Evolutionary conservation across 176 grass and related monocot genomes (phyloP), one percentile per base, ranked within the genome.

Genomic region (Triticum turgidum): DNA sequence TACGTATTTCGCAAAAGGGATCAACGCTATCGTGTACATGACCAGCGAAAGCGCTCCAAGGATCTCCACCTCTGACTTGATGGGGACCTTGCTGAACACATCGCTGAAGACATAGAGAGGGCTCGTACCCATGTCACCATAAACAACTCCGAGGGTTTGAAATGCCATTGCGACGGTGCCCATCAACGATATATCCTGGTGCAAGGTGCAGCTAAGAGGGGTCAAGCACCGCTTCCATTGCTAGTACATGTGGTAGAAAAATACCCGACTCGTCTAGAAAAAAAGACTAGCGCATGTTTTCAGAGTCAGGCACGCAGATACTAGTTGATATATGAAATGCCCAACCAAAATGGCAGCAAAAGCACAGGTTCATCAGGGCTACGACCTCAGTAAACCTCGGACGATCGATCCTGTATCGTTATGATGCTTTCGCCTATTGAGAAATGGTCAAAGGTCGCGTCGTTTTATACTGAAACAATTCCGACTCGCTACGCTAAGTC

Each of bases 31-130:
- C 2, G 97, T 96, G 92, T 99, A 99, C 90, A 96, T 91, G 73
- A 99, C 89, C 65, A 98, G 84, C 10, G 97, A 98, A 81, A 98
- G 90, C 33, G 97, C 97, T 10, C 97, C 97, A 25, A 98, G 61
- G 56, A 96, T 90, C 67, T 98, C 94, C 27, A 94, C 83, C 63
- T 98, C 94, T 3, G 97, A 98, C 77, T 91, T 96, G 87, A 98
- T 94, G 0, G 94, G 92, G 54, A 98, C 97, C 84, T 98, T 98
- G 87, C 93, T 98, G 80, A 98, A 98, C 64, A 98, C 94, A 68
- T 98, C 97, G 77, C 94, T 98, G 82, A 96, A 98, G 47, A 98
- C 97, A 45, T 98, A 98, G 0, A 98, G 89, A 84, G 97, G 97
- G 64, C 97, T 98, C 9, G 97, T 98, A 0, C 97, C 97, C 97